Evolutionary conservation across 495 filamentous ascomycete genomes (phyloP).

Genomic region (Bacidia rubella): DNA sequence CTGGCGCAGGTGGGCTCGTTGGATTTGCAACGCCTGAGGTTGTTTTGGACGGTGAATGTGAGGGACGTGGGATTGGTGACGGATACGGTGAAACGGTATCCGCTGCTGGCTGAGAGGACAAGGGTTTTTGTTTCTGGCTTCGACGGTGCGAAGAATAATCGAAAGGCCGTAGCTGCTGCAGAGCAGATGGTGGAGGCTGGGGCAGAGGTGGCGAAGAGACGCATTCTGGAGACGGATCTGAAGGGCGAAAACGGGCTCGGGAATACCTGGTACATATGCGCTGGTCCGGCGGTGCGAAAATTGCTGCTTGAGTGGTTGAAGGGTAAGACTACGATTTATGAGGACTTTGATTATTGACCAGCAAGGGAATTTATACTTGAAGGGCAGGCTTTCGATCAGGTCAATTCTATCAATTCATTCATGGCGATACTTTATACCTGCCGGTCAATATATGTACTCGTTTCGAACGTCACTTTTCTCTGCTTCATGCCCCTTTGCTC

Average conservation of each 20-base stretch:
- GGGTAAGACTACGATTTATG: conserved; percentile 47
- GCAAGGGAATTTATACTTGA: background rate
- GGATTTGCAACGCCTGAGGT: conserved; percentile 29
- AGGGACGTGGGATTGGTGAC: conserved; percentile 48
- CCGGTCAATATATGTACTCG: background rate
- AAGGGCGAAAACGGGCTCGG: conserved; percentile 18
- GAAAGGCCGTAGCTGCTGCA: conserved; percentile 20
- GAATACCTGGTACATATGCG: conserved; percentile 55
- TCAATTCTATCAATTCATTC: background rate
- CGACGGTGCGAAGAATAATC: conserved; percentile 16
- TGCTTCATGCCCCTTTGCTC: background rate
- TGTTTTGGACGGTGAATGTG: conserved; percentile 54
- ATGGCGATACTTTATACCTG: background rate
- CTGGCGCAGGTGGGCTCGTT: conserved; percentile 45
- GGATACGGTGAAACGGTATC: conserved; percentile 42
- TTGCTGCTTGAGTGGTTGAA: conserved; percentile 47
- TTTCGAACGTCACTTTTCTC: background rate
- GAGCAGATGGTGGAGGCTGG: conserved; percentile 23
- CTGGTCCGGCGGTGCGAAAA: conserved; percentile 41
- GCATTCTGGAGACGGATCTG: conserved; percentile 43
- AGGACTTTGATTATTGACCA: conserved; percentile 55
- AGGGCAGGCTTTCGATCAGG: no score
- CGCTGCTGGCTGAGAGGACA: conserved; percentile 35
- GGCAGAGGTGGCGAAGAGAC: conserved; percentile 32
- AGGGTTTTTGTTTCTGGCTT: conserved; percentile 48